phyloP scores from a whole-genome alignment of 2,329 filamentous ascomycete species.

The Colletotrichum chlorophyti region DNA sequence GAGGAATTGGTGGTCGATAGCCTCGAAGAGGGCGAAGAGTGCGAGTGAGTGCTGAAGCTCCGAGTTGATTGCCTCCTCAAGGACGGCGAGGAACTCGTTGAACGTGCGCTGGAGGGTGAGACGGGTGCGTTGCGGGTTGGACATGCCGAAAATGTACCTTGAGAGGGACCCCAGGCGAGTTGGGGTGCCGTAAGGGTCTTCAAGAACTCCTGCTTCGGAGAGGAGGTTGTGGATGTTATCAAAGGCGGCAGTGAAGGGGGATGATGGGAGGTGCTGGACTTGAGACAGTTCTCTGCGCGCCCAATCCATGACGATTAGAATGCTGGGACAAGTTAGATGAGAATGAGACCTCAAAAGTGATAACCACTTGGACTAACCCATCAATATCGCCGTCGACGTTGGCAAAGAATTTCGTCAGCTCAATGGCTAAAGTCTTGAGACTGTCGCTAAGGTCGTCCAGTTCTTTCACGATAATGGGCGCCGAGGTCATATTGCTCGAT shows the following conservation, averaged over 20 bases:
- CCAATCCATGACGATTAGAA: slow-evolving; percentile 97
- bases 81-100: slow-evolving; percentile 82
- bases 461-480: slow-evolving; percentile 82
- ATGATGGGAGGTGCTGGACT: slow-evolving; percentile 66
- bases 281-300: slow-evolving; percentile 82
- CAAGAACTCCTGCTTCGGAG: slow-evolving; percentile 66
- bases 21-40: slow-evolving; percentile 89
- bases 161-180: slow-evolving; percentile 74
- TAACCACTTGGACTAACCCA: slow-evolving; percentile 54
- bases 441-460: slow-evolving; percentile 87
- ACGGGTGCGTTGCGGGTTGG: slow-evolving; percentile 80
- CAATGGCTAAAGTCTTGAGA: slow-evolving; percentile 82
- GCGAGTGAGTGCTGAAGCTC: slow-evolving; percentile 82
- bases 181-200: slow-evolving; percentile 60
- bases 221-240: slow-evolving; percentile 85
- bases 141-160: slow-evolving; percentile 79
- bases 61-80: slow-evolving; percentile 87
- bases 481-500: slow-evolving; percentile 88
- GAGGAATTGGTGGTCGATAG: slow-evolving; percentile 88
- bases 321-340: slow-evolving; percentile 55
- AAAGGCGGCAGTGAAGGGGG: slow-evolving; percentile 73
- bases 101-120: slow-evolving; percentile 86
- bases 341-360: slow-evolving; percentile 12
- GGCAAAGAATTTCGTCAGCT: slow-evolving; percentile 91
- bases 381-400: slow-evolving; percentile 94